A percentile compares a stretch with the other conserved stretches of the same genome.
Conservation (phyloP, 176 grass and related monocot species). For the Zoysia japonica region DNA sequence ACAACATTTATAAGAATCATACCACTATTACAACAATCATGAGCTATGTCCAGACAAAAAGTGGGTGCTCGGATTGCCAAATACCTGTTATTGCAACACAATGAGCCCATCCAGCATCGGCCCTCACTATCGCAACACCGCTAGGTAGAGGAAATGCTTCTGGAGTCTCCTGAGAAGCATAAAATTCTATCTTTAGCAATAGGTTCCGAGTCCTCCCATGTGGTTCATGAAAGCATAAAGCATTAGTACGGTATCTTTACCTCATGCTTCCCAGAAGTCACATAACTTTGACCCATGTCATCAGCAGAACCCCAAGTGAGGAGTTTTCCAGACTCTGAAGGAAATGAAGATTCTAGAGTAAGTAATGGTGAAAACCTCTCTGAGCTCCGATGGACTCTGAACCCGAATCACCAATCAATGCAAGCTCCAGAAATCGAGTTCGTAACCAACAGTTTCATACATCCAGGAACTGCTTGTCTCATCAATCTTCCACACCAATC, state of each 20-base stretch:
- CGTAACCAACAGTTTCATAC: neutral
- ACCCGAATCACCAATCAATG: neutral
- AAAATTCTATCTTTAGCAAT: constrained; percentile 27
- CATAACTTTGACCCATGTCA: constrained; percentile 98
- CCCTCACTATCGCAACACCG: constrained; percentile 60
- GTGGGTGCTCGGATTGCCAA: neutral
- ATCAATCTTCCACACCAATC: neutral
- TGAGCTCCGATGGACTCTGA: neutral
- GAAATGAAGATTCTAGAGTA: constrained; percentile 25
- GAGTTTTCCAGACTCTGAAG: constrained; percentile 81
- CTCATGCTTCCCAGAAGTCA: constrained; percentile 97
- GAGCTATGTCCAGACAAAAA: neutral
- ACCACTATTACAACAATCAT: constrained; percentile 5
- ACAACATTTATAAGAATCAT: constrained; percentile 38
- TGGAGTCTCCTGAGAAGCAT: constrained; percentile 71
- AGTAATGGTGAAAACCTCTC: constrained; percentile 13
- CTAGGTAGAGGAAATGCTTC: constrained; percentile 93
- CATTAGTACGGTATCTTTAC: constrained; percentile 41
- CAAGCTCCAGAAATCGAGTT: constrained; percentile 19
- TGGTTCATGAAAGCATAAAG: constrained; percentile 27
- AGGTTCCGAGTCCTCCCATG: neutral
- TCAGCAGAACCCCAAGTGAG: constrained; percentile 93
- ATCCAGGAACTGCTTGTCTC: neutral
- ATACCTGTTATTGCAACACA: constrained; percentile 88
- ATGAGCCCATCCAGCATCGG: constrained; percentile 96